Conservation (phyloP, 441 rosid species). For the Pelargonium fulgidum region DNA sequence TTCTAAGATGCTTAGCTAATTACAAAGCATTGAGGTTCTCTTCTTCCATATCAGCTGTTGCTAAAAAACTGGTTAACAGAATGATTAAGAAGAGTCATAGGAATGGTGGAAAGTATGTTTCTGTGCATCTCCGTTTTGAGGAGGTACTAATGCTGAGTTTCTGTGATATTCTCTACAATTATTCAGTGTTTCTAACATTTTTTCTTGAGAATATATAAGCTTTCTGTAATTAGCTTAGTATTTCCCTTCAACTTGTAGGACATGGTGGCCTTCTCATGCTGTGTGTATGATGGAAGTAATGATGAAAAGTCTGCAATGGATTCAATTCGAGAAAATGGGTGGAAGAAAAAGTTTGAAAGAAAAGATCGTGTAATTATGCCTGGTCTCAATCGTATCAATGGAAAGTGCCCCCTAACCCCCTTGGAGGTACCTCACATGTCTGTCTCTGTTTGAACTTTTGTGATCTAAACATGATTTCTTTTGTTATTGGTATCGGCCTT, state of each 20-base stretch:
- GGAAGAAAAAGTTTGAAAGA: constrained; percentile 82
- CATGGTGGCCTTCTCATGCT: constrained; percentile 97
- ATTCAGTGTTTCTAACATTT: neutral
- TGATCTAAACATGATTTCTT: neutral
- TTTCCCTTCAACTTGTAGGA: constrained; percentile 41
- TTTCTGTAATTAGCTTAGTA: constrained; percentile 2
- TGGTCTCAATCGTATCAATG: constrained; percentile 67
- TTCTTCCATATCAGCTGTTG: constrained; percentile 47
- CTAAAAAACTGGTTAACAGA: constrained; percentile 52
- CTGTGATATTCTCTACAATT: constrained; percentile 6
- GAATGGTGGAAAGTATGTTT: constrained; percentile 67
- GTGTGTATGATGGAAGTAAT: constrained; percentile 79
- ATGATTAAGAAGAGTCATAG: constrained; percentile 69
- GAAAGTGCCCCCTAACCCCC: constrained; percentile 93
- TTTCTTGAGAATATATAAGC: neutral
- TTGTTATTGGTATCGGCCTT: neutral
- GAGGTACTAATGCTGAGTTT: constrained; percentile 41
- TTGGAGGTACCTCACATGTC: constrained; percentile 53
- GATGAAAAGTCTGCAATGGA: constrained; percentile 63
- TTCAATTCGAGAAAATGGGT: constrained; percentile 55
- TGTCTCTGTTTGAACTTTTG: neutral
- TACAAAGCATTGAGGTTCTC: constrained; percentile 78
- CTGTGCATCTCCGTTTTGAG: constrained; percentile 88
- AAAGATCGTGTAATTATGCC: constrained; percentile 55
- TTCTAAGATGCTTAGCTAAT: constrained; percentile 79